These are phyloP conservation scores for Phytophthora pini DNA, from an alignment of 352 stramenopile species.

Conservation along the genomic window DNA sequence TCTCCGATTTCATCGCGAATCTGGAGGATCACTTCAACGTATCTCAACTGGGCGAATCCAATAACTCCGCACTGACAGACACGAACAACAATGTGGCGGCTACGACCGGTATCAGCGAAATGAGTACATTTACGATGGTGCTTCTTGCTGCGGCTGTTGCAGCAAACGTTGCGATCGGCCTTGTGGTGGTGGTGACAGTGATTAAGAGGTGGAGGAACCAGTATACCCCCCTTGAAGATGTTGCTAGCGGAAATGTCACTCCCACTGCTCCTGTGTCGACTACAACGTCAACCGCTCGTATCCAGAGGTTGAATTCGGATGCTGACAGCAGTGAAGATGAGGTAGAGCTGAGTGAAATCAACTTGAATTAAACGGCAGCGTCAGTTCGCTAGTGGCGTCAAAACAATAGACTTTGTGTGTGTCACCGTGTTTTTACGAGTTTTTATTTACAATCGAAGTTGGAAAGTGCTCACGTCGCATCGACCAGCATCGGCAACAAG, in stretches of 20 bases:
- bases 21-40: constrained; percentile 66
- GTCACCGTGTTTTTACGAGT: background rate
- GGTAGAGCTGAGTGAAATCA: constrained; percentile 66
- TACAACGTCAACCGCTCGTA: constrained; percentile 12
- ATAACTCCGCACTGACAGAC: constrained; percentile 10
- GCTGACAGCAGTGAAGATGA: constrained; percentile 33
- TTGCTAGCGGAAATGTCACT: constrained; percentile 12
- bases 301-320: constrained; percentile 32
- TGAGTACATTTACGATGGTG: constrained; percentile 46
- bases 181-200: constrained; percentile 43
- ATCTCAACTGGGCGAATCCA: constrained; percentile 24
- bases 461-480: constrained; percentile 46
- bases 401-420: constrained; percentile 33
- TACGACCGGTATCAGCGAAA: constrained; percentile 16
- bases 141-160: constrained; percentile 41
- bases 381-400: constrained; percentile 10
- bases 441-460: constrained; percentile 24
- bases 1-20: constrained; percentile 57
- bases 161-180: constrained; percentile 38
- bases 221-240: constrained; percentile 55
- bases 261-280: constrained; percentile 22
- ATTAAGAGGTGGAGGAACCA: constrained; percentile 66
- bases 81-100: constrained; percentile 16
- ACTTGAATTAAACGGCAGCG: constrained; percentile 40
- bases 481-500: constrained; percentile 42